phyloP scores from a whole-genome alignment of 495 filamentous ascomycete genomes.

The Penicillium silybi region DNA sequence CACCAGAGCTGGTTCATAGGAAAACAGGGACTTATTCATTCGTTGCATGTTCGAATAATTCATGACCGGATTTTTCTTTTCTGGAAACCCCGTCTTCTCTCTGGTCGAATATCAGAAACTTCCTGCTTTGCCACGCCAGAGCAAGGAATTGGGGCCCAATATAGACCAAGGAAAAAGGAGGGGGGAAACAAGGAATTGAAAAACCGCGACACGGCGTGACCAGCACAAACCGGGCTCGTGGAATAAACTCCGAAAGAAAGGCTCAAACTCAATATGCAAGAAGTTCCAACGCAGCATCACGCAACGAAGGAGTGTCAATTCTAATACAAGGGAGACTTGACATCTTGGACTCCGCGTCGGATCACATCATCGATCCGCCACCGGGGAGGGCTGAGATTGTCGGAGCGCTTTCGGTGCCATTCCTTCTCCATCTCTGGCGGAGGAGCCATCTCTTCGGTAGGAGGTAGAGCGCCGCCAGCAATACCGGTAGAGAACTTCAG shows the following conservation, averaged over 20 bases:
- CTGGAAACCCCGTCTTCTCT: background rate
- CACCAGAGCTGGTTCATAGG: constrained; percentile 7
- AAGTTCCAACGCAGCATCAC: constrained; percentile 17
- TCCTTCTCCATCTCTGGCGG: constrained; percentile 71
- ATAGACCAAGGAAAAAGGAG: constrained; percentile 6
- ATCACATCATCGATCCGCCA: constrained; percentile 82
- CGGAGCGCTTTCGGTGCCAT: constrained; percentile 42
- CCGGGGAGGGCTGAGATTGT: constrained; percentile 61
- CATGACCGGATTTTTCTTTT: constrained; percentile 21
- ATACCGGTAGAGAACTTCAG: constrained; percentile 94
- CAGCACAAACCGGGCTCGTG: constrained; percentile 39
- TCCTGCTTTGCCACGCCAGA: background rate
- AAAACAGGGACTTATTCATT: constrained; percentile 28
- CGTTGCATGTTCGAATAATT: constrained; percentile 29
- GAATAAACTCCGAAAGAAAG: constrained; percentile 12
- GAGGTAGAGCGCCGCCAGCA: constrained; percentile 76
- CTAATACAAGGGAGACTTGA: constrained; percentile 60
- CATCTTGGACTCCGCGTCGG: constrained; percentile 71
- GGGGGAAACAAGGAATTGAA: constrained; percentile 8
- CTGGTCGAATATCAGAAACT: background rate
- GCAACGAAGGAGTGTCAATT: constrained; percentile 7
- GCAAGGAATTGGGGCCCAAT: constrained; percentile 1
- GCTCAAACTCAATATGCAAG: constrained; percentile 12
- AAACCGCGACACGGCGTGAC: constrained; percentile 34
- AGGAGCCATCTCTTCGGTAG: constrained; percentile 61